A percentile compares a stretch with the other conserved stretches of the same genome.
These are phyloP conservation scores for Chrysochromulina parva DNA, from an alignment of 78 protist species.

Conservation along the genomic window DNA sequence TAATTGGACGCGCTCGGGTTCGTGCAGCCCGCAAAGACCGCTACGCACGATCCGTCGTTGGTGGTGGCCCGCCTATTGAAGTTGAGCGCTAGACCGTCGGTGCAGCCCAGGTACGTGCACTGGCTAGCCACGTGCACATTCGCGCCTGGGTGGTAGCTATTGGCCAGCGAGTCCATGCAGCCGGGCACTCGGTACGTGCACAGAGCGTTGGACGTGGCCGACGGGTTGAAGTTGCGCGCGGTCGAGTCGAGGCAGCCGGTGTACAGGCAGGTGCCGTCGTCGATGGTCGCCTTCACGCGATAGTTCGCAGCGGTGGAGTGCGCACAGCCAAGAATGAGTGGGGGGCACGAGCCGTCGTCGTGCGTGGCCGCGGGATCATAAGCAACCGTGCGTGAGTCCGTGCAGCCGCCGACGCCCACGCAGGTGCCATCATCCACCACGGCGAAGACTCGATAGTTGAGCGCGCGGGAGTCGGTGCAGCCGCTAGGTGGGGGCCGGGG, in stretches of 20 bases:
- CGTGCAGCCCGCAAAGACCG: too few relatives aligned
- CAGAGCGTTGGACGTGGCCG: neutral
- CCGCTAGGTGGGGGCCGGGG: too few relatives aligned
- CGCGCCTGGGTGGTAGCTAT: neutral
- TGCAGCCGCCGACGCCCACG: too few relatives aligned
- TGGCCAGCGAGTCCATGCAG: neutral
- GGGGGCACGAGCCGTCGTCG: neutral
- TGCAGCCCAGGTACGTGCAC: conserved; percentile 3
- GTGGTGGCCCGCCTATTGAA: neutral
- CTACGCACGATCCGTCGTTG: too few relatives aligned
- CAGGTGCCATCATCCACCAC: too few relatives aligned
- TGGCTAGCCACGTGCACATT: neutral
- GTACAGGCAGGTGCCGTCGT: neutral
- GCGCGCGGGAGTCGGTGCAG: too few relatives aligned
- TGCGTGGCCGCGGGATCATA: too few relatives aligned
- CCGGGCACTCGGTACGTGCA: neutral
- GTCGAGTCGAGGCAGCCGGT: neutral
- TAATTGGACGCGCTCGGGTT: too few relatives aligned
- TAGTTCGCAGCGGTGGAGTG: neutral
- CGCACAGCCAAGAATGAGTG: neutral
- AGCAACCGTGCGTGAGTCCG: too few relatives aligned
- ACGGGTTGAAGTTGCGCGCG: neutral
- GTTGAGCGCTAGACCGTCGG: neutral
- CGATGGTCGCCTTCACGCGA: neutral
- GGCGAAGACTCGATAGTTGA: too few relatives aligned